Conservation (phyloP, 2,329 filamentous ascomycete genomes). For the Arthroderma sp. region DNA sequence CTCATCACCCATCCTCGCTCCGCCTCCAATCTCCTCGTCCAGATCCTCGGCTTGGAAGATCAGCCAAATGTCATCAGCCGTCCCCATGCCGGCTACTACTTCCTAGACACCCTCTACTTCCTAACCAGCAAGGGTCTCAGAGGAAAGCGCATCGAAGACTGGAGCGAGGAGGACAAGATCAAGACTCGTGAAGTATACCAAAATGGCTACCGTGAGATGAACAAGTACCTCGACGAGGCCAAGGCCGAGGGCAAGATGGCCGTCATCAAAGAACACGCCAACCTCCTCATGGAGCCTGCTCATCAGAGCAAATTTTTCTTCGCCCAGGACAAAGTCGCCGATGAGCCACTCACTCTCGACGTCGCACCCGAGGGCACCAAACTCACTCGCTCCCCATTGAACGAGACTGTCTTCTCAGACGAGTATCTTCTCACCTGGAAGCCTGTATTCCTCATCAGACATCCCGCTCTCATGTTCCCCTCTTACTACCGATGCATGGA, state of each 20-base stretch:
- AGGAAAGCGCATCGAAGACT: slow-evolving; percentile 14
- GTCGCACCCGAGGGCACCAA: slow-evolving; percentile 5
- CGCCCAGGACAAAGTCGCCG: slow-evolving; percentile 1
- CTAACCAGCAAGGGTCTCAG: slow-evolving; percentile 8
- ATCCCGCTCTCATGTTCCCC: slow-evolving; percentile 28
- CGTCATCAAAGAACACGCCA: slow-evolving; percentile 26
- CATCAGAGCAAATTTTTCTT: slow-evolving; percentile 2
- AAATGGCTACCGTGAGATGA: slow-evolving; percentile 16
- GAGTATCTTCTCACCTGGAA: slow-evolving; percentile 22
- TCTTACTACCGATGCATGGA: slow-evolving; percentile 23
- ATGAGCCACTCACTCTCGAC: slow-evolving; percentile 3
- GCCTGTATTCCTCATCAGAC: slow-evolving; percentile 26
- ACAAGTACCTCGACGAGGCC: slow-evolving; percentile 14
- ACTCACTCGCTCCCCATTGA: slow-evolving; percentile 16
- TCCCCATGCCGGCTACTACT: slow-evolving; percentile 19
- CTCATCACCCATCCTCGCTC: slow-evolving; percentile 19
- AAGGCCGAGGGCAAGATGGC: slow-evolving; percentile 16
- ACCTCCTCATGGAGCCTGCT: slow-evolving; percentile 5
- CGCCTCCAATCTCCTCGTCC: slow-evolving; percentile 21
- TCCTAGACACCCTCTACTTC: slow-evolving; percentile 11
- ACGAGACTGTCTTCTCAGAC: slow-evolving; percentile 24
- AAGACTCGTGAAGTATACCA: slow-evolving; percentile 16
- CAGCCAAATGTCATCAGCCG: slow-evolving; percentile 16
- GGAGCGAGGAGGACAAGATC: slow-evolving; percentile 17
- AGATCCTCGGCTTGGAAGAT: slow-evolving; percentile 18